Evolutionary conservation across 768 basidiomycete species (phyloP).

Genomic region (Lactarius hatsudake): DNA sequence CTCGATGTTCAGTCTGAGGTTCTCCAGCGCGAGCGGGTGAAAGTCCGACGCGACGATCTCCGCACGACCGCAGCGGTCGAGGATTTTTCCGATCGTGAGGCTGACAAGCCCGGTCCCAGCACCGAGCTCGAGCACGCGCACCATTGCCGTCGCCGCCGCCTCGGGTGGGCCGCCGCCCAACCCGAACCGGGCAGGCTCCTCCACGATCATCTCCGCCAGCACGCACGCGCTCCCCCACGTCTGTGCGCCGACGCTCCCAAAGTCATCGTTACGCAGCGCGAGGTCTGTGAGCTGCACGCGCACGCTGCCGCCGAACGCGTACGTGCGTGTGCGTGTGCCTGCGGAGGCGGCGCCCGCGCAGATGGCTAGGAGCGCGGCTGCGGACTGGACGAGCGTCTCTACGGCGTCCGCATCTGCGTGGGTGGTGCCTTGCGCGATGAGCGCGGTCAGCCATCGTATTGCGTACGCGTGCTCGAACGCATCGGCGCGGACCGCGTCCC

Average conservation of each 20-base stretch:
- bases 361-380: slow-evolving; percentile 60
- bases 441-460: slow-evolving; percentile 69
- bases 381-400: slow-evolving; percentile 48
- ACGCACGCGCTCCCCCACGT: slow-evolving; percentile 89
- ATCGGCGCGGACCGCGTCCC: slow-evolving; percentile 47
- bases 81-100: slow-evolving; percentile 39
- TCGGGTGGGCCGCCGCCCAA: slow-evolving; percentile 27
- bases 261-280: slow-evolving; percentile 67
- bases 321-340: slow-evolving; percentile 52
- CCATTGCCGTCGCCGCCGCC: not conserved
- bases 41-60: slow-evolving; percentile 48
- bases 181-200: slow-evolving; percentile 53
- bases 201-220: slow-evolving; percentile 68
- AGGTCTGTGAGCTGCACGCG: slow-evolving; percentile 59
- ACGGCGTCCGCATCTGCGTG: not conserved
- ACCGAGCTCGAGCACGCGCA: slow-evolving; percentile 53
- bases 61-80: slow-evolving; percentile 19
- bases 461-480: slow-evolving; percentile 67
- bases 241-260: slow-evolving; percentile 74
- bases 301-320: slow-evolving; percentile 43
- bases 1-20: slow-evolving; percentile 45
- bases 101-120: slow-evolving; percentile 57
- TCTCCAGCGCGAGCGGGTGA: slow-evolving; percentile 47
- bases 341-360: slow-evolving; percentile 65
- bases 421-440: slow-evolving; percentile 40